These are phyloP conservation scores for Monosporozyma yasuniensis DNA, from an alignment of 805 yeast genomes.

Conservation along the genomic window DNA sequence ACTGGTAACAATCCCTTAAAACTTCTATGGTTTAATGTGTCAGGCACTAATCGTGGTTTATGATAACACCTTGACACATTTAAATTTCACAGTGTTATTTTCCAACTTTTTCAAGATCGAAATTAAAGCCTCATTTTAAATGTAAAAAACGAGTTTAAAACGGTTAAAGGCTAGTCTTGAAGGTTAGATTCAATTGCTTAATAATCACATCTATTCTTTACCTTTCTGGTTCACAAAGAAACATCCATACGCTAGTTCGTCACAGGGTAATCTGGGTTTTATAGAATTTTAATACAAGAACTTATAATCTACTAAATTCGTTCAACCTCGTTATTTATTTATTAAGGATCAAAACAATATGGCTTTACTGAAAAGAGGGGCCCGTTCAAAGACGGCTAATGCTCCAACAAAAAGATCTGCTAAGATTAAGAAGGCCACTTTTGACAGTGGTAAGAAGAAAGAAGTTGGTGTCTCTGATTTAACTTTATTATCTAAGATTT, in stretches of 20 bases:
- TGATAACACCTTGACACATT: background rate
- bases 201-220: background rate
- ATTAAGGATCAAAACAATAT: slow-evolving; percentile 29
- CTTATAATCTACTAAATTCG: background rate
- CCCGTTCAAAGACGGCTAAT: slow-evolving; percentile 43
- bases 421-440: slow-evolving; percentile 77
- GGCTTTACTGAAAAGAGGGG: slow-evolving; percentile 75
- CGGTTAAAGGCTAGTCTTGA: background rate
- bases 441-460: slow-evolving; percentile 78
- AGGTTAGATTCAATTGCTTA: background rate
- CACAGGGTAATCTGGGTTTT: background rate
- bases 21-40: too few relatives aligned
- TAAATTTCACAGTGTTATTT: background rate
- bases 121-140: background rate
- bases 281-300: background rate
- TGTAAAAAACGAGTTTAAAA: background rate
- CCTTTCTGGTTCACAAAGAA: background rate
- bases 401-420: slow-evolving; percentile 47
- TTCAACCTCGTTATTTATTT: background rate
- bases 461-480: slow-evolving; percentile 98
- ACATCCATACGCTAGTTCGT: background rate
- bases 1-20: too few relatives aligned
- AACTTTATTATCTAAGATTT: slow-evolving; percentile 76
- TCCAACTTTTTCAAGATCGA: background rate
- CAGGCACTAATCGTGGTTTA: background rate